Evolutionary conservation across 805 yeast genomes (phyloP), one percentile per base, ranked within the genome.

Genomic region (Ogataea kodamae): DNA sequence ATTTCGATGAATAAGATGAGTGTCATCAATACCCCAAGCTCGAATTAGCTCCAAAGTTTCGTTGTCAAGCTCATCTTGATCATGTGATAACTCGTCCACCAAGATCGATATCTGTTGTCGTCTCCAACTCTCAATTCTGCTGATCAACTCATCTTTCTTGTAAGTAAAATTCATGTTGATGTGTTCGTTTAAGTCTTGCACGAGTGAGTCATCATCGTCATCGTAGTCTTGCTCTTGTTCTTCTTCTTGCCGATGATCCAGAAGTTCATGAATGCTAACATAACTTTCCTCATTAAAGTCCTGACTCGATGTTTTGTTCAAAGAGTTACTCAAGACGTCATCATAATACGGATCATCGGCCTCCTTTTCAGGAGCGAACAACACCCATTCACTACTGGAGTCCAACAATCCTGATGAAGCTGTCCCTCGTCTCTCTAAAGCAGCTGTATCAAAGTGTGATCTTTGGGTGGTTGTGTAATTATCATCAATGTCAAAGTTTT

Each of bases 11-110:
- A 21, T 16, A n/a, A 24, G 11, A 19, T 12, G 16, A 9, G 36
- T 28, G n/a, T 54, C 52, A 14, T 55, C 62, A 13, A 57, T 53
- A 2, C 60, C 62, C 62, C 62, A 57, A 6, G 58, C 45, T 33
- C 48, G 45, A 30, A 56, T 49, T 12, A 54, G 42, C 9, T 55
- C 60, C 2, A 42, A 7, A 3, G 54, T 50, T 3, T 51, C 55
- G 11, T 27, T 23, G 18, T 49, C 49, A 10, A 42, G 20, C 3
- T 42, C 26, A 5, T 13, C 24, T 12, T 28, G 29, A 18, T 35
- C 37, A 8, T 31, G 17, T 6, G 49, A 31, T 1, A 46, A 16
- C 9, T 53, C 60, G 11, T 37, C 41, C 11, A 55, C 21, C 8
- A 57, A 30, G 6, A 45, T 37, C 19, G 40, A 40, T 6, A 53